Percentiles rank a stretch among this genome's conserved stretches.
Evolutionary conservation across 2,329 filamentous ascomycete species (phyloP).

Genomic region (Zasmidium angulare): DNA sequence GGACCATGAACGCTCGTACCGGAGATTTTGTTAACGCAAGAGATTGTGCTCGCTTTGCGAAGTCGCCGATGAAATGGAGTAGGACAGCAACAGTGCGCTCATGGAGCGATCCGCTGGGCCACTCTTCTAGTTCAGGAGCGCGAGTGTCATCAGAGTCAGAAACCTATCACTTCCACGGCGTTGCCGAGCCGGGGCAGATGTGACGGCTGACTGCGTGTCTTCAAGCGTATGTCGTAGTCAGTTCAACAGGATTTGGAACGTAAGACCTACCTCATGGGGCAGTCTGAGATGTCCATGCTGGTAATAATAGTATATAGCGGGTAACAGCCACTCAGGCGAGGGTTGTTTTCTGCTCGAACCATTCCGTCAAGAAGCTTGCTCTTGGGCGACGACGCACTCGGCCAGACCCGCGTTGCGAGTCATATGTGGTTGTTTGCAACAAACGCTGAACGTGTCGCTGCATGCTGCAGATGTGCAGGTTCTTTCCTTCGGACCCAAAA

Average conservation of each 20-base stretch:
- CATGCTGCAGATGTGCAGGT: neutral
- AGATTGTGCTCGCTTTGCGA: neutral
- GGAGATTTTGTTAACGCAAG: neutral
- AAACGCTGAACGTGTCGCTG: neutral
- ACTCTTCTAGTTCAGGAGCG: neutral
- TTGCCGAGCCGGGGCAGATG: neutral
- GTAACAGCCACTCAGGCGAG: neutral
- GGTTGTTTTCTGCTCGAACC: neutral
- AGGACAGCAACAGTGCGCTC: neutral
- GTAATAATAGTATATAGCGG: neutral
- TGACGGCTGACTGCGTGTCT: slow-evolving; percentile 5
- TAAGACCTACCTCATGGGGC: neutral
- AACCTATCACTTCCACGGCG: neutral
- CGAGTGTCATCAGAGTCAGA: slow-evolving; percentile 6
- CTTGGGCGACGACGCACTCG: neutral
- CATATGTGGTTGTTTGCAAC: slow-evolving; percentile 4
- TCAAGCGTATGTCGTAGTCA: slow-evolving; percentile 1
- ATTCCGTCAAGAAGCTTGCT: neutral
- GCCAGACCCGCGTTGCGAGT: neutral
- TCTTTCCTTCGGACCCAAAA: neutral
- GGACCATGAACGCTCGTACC: neutral
- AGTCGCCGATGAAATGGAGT: neutral
- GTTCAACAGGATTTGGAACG: neutral
- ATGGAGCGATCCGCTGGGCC: neutral
- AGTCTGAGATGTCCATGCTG: neutral